phyloP scores from a whole-genome alignment of 148 eudicot genomes.

The Fagopyrum homotropicum region DNA sequence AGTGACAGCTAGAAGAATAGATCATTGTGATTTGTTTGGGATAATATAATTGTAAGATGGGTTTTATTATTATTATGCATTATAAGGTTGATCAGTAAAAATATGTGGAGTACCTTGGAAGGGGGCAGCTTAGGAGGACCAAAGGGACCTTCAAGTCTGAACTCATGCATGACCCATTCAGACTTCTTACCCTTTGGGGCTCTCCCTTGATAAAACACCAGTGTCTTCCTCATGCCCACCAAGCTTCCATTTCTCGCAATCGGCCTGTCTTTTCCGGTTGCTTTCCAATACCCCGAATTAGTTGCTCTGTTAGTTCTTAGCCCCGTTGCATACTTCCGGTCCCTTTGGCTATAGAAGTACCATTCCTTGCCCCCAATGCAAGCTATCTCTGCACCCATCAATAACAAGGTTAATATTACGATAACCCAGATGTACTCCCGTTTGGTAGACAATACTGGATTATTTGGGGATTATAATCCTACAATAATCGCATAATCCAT shows the following conservation, averaged over 20 bases:
- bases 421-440: too few relatives aligned
- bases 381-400: slow-evolving; percentile 36
- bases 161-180: slow-evolving; percentile 98
- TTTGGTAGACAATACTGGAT: too few relatives aligned
- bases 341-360: slow-evolving; percentile 88
- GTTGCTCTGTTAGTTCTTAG: slow-evolving; percentile 86
- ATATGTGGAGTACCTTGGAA: slow-evolving; percentile 10
- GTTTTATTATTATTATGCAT: not conserved
- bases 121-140: slow-evolving; percentile 35
- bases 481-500: too few relatives aligned
- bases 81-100: not conserved
- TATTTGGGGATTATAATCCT: too few relatives aligned
- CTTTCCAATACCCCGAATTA: slow-evolving; percentile 86
- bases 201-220: slow-evolving; percentile 82
- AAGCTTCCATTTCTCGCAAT: slow-evolving; percentile 31
- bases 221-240: slow-evolving; percentile 91
- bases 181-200: slow-evolving; percentile 89
- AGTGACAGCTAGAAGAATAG: not conserved
- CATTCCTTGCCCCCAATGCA: slow-evolving; percentile 90
- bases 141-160: slow-evolving; percentile 61
- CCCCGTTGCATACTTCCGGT: slow-evolving; percentile 84
- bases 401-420: not conserved
- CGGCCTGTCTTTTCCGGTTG: slow-evolving; percentile 86
- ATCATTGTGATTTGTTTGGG: not conserved
- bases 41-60: slow-evolving; percentile 6